Base-by-base conservation (phyloP, 139 green algal species). In the Gonium pectorale region DNA sequence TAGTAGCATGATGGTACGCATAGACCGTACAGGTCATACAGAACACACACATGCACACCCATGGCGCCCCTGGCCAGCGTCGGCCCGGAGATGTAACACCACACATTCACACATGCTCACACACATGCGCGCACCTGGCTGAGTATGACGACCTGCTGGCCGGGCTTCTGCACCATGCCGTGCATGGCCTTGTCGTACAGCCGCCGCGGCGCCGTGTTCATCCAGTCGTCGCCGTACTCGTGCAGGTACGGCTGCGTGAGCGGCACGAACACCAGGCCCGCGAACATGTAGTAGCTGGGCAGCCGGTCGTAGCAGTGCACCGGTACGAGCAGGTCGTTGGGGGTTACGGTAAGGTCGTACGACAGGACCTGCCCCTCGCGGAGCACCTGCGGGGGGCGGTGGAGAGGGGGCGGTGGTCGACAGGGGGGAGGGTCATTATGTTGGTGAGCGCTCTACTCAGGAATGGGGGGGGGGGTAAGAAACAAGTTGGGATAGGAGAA, bases 141-240 rank as follows among this genome's bases (percentile, higher is more conserved):
- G 37, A 95, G 49, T 27, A 95, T 77, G 49, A 95, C 90, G 31
- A 94, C 87, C 88, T 95, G 92, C 83, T 94, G 85, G 0, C 66
- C 70, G 19, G 85, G 81, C 56, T 87, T 83, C 41, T 81, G 62
- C 85, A 90, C 88, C 67, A 95, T 78, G 19, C 33, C 54, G 67
- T 90, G 79, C 83, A 94, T 87, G 5, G 93, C 90, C 56, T 92
- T 93, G 69, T 95, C 91, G 40, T 92, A 94, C 67, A 96, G 67
- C 27, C 89, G 78, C 1, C 93, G 70, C 2, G 93, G 92, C 29
- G 67, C 75, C 9, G 81, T 37, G 81, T 90, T 87, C 80, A 82
- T 66, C 93, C 93, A 96, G 83, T 96, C 90, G 5, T 95, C 90
- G 2, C 91, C 91, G 59, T 91, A 94, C 86, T 94, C 93, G 69